Base-by-base conservation (phyloP, 805 yeast genomes). In the Dipodascopsis tothii region DNA sequence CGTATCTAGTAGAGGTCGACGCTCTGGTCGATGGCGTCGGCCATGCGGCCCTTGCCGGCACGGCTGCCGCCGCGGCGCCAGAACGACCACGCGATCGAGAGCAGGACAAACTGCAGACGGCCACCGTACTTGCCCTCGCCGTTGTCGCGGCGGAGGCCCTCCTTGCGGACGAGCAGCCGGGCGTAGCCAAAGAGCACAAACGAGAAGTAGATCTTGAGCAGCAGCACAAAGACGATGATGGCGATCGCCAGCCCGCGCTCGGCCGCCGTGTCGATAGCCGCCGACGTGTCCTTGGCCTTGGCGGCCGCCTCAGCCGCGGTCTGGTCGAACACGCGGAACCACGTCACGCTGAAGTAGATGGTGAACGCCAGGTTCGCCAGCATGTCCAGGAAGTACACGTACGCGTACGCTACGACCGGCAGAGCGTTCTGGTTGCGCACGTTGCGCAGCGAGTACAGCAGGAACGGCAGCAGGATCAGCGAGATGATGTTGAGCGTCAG, bases 401-500 rank as follows among this genome's bases (percentile, higher is more conserved):
- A 63, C 14, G 83, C 72, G 22, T 81, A 77, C 21, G 80, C 68
- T 3, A 92, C 75, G 55, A 77, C 71, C 37, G 75, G 73, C 49
- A 82, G 68, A 4, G 81, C 73, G 36, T 74, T 74, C 36, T 82
- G 80, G 37, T 68, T 65, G 41, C 70, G 66, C 23, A 84, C 66
- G 33, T 65, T 66, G 36, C 61, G 61, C 35, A 76, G 68, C 0
- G 86, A 92, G 33, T 73, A 66, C 2, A 78, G 65, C 60, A 80
- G 84, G 42, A 82, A 71, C 2, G 87, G 78, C 35, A 88, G 64
- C 4, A 78, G 69, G 2, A 74, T 43, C 14, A 84, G 66, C 2
- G 94, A 80, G 46, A 80, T 61, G 16, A 81, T 55, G 61, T 88
- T 86, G 52, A 80, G 77, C 1, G 82, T 46, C 92, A 95, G 84